Conservation (phyloP, 345 rosid species). For the Durio zibethinus region DNA sequence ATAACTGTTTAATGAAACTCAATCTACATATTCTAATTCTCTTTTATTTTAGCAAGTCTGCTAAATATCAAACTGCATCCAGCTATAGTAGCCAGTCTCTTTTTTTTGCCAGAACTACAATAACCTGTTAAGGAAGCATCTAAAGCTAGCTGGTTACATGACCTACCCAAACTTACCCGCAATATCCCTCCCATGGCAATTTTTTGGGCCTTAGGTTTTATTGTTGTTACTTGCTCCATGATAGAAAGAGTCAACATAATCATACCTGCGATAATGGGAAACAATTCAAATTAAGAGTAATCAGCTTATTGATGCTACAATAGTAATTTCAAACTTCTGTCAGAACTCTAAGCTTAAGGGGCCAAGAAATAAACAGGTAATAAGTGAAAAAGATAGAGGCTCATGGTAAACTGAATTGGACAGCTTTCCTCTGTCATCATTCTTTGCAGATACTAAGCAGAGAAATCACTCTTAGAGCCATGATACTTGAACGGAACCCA, state of each 20-base stretch:
- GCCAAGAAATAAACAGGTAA: slow-evolving; percentile 6
- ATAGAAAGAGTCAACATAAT: slow-evolving; percentile 63
- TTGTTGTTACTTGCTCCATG: slow-evolving; percentile 42
- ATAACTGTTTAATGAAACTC: neutral
- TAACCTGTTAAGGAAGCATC: neutral
- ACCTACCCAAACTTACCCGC: neutral
- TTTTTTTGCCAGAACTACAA: neutral
- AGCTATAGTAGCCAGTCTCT: too few relatives aligned
- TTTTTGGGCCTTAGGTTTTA: slow-evolving; percentile 29
- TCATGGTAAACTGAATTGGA: slow-evolving; percentile 65
- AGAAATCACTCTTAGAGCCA: slow-evolving; percentile 60
- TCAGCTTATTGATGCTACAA: slow-evolving; percentile 5
- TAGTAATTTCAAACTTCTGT: neutral
- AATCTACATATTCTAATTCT: neutral
- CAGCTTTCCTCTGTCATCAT: slow-evolving; percentile 56
- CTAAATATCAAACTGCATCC: neutral
- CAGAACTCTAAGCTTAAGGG: neutral
- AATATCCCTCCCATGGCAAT: neutral
- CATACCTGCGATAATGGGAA: slow-evolving; percentile 45
- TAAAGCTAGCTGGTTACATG: neutral
- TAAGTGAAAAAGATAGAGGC: slow-evolving; percentile 38
- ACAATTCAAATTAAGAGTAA: slow-evolving; percentile 5
- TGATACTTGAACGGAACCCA: slow-evolving; percentile 82
- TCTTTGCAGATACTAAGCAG: slow-evolving; percentile 49
- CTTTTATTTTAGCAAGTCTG: neutral